phyloP scores from a whole-genome alignment of 768 basidiomycete species.

The Hortiboletus flavorubellus region DNA sequence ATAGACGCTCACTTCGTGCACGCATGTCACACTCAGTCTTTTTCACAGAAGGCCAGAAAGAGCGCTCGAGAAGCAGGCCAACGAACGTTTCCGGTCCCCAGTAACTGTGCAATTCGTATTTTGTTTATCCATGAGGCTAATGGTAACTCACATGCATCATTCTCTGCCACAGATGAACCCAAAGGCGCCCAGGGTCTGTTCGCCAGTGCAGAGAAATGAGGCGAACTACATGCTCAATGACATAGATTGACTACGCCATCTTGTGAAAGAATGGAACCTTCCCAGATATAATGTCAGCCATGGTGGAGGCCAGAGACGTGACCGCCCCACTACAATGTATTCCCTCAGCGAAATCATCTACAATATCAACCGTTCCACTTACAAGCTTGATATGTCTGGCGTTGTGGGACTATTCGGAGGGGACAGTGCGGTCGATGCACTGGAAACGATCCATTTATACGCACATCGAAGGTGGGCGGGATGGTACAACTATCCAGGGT shows the following conservation, averaged over 20 bases:
- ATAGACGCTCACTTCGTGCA: background rate
- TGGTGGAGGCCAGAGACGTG: background rate
- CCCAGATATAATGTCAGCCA: conserved; percentile 8
- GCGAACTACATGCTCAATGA: background rate
- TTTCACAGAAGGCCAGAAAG: background rate
- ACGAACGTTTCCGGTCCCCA: background rate
- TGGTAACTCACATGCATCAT: background rate
- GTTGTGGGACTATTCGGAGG: conserved; percentile 35
- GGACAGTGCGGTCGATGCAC: conserved; percentile 29
- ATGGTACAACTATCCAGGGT: conserved; percentile 38
- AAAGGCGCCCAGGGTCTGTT: background rate
- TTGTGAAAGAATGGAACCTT: background rate
- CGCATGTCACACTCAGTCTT: background rate
- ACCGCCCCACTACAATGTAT: conserved; percentile 7
- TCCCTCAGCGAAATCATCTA: conserved; percentile 14
- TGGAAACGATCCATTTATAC: conserved; percentile 32
- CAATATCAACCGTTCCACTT: conserved; percentile 8
- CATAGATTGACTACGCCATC: background rate
- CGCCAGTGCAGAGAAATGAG: background rate
- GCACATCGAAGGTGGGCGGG: conserved; percentile 30
- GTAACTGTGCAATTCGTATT: background rate
- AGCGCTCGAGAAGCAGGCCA: background rate
- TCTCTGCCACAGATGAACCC: background rate
- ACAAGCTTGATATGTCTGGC: conserved; percentile 26
- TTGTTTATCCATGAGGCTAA: background rate